A percentile compares a stretch with the other conserved stretches of the same genome.
phyloP scores from a whole-genome alignment of 345 rosid genomes.

The Trapa incisa region DNA sequence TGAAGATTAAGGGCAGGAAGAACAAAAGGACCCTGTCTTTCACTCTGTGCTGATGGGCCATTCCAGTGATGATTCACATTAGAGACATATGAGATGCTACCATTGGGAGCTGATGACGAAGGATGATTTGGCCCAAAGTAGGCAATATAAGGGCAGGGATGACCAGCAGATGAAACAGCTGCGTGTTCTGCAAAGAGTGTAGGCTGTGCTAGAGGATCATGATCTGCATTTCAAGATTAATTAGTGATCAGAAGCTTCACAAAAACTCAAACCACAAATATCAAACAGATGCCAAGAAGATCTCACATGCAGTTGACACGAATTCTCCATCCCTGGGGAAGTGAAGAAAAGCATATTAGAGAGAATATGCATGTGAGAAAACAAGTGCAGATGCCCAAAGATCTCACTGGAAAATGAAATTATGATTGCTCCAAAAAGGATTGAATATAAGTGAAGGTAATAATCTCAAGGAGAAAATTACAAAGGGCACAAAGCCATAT shows the following conservation, averaged over 20 bases:
- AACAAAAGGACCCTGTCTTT: slow-evolving; percentile 58
- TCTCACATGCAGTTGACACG: slow-evolving; percentile 70
- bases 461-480: not conserved
- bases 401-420: too few relatives aligned
- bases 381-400: too few relatives aligned
- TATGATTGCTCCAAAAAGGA: too few relatives aligned
- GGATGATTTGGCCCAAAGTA: slow-evolving; percentile 82
- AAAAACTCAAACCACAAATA: slow-evolving; percentile 1
- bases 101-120: slow-evolving; percentile 55
- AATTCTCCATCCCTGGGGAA: slow-evolving; percentile 69
- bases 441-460: too few relatives aligned
- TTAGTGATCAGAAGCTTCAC: slow-evolving; percentile 5
- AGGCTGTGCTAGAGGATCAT: slow-evolving; percentile 56
- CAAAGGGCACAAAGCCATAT: not conserved
- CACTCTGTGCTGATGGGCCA: slow-evolving; percentile 47
- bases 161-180: slow-evolving; percentile 57
- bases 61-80: slow-evolving; percentile 64
- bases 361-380: not conserved
- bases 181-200: slow-evolving; percentile 64
- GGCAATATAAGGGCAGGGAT: slow-evolving; percentile 85
- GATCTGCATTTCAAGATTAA: slow-evolving; percentile 46
- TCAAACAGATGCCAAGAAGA: slow-evolving; percentile 9
- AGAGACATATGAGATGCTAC: slow-evolving; percentile 57
- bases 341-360: not conserved
- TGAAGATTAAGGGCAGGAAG: slow-evolving; percentile 57